Base-by-base conservation (phyloP, 768 basidiomycete genomes). In the Multifurca ochricompacta region DNA sequence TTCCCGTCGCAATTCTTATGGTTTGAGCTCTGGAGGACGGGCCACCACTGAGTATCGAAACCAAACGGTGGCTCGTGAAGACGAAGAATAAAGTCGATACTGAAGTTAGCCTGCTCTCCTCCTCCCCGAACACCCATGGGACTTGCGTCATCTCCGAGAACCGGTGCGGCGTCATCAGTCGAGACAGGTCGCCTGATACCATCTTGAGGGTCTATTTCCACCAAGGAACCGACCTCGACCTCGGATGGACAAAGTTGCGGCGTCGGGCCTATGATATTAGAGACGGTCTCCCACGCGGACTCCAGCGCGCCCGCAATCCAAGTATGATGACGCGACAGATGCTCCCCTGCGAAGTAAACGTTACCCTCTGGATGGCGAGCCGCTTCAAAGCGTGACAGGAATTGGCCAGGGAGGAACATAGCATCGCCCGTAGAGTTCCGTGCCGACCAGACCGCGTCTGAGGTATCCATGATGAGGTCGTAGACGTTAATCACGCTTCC, bases 351-450 rank as follows among this genome's bases (percentile, higher is more conserved):
- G 16, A 66, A 67, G 43, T 55, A 58, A 21, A 66, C 37, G 47
- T 62, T 63, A 0, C 58, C 60, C 48, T 66, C 65, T 14, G 60
- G 62, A 18, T 21, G 27, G 10, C 59, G 59, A n/a, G 60, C 58
- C 2, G 51, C 56, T 21, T 62, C 64, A 36, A 65, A 62, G 42
- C 58, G 59, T 3, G 59, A 43, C 6, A 45, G 37, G 27, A 66
- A 65, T 28, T 66, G 65, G 35, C 65, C 66, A 0, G 65, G 65
- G 39, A 67, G 53, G 53, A 65, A 67, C 64, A 65, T 67, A n/a
- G 65, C 66, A 27, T 65, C 65, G n/a, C 65, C 66, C 18, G 64
- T 64, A 5, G 62, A 59, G 35, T 51, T 59, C 19, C 56, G 52
- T 25, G 59, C 53, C 4, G 64, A 63, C 66, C 65, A 67, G 31